Evolutionary conservation across 805 yeast species (phyloP).

Genomic region (Saccharomyces jurei): DNA sequence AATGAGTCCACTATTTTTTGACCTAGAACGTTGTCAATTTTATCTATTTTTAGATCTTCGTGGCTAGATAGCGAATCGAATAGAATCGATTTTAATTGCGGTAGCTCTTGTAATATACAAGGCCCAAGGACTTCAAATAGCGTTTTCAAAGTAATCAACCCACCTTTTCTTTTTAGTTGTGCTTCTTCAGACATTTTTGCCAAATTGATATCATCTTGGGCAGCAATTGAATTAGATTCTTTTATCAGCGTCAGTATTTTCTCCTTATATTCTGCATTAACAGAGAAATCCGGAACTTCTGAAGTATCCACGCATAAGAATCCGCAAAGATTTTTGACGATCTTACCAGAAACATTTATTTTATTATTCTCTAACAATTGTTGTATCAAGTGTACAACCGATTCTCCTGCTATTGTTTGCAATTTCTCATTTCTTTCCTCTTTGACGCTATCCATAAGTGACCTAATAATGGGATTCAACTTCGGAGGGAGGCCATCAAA

Average conservation of each 20-base stretch:
- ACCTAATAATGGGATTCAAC: slow-evolving; percentile 77
- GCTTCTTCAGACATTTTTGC: slow-evolving; percentile 67
- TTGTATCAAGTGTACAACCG: slow-evolving; percentile 58
- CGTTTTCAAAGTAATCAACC: slow-evolving; percentile 56
- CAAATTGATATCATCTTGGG: slow-evolving; percentile 50
- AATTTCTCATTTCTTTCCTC: slow-evolving; percentile 57
- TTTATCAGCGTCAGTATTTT: slow-evolving; percentile 66
- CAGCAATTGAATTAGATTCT: slow-evolving; percentile 62
- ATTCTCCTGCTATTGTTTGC: slow-evolving; percentile 62
- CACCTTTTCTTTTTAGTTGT: slow-evolving; percentile 77
- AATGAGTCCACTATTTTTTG: slow-evolving; percentile 80
- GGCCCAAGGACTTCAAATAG: slow-evolving; percentile 47
- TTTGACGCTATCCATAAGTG: slow-evolving; percentile 89
- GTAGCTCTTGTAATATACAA: slow-evolving; percentile 49
- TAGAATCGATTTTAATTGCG: slow-evolving; percentile 57
- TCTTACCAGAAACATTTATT: slow-evolving; percentile 74
- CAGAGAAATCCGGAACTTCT: slow-evolving; percentile 86
- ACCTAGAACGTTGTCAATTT: slow-evolving; percentile 44
- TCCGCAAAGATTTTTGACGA: slow-evolving; percentile 83
- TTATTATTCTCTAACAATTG: slow-evolving; percentile 52
- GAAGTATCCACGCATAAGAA: slow-evolving; percentile 92
- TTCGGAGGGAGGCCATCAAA: slow-evolving; percentile 68
- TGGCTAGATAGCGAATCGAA: slow-evolving; percentile 52
- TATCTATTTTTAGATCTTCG: slow-evolving; percentile 16
- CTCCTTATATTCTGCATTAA: slow-evolving; percentile 47